These are phyloP conservation scores for Eucalyptus sp. DNA, from an alignment of 345 rosid genomes.

Conservation along the genomic window DNA sequence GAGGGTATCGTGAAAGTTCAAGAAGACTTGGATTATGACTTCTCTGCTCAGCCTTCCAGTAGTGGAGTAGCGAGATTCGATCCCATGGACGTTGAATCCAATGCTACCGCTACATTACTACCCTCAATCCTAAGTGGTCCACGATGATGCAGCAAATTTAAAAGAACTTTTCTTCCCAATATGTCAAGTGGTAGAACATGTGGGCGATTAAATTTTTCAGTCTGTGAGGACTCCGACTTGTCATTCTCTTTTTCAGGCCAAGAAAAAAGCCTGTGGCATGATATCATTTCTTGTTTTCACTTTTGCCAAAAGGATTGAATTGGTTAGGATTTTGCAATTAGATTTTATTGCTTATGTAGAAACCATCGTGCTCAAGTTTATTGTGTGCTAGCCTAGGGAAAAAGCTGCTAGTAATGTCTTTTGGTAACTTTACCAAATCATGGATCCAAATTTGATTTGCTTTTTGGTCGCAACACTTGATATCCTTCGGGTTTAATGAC, in stretches of 20 bases:
- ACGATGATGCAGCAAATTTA: rapidly evolving
- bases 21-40: neutral
- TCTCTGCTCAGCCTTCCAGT: neutral
- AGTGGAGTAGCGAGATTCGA: rapidly evolving
- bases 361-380: too few species aligned
- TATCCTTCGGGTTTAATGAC: too few species aligned
- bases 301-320: too few species aligned
- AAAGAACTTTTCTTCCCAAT: neutral
- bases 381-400: too few species aligned
- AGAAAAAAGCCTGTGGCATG: rapidly evolving
- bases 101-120: neutral
- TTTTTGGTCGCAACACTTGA: too few species aligned
- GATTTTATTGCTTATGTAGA: too few species aligned
- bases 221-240: rapidly evolving
- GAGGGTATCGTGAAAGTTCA: neutral
- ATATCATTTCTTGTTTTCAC: too few species aligned
- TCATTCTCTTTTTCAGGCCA: neutral
- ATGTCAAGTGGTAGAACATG: neutral
- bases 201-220: too few species aligned
- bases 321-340: too few species aligned
- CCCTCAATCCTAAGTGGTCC: neutral
- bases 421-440: neutral
- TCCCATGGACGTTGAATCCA: too few species aligned
- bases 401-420: too few species aligned
- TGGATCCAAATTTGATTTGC: too few species aligned